Evolutionary conservation across 1,284 basidiomycete genomes (phyloP), one percentile per base, ranked within the genome.

Genomic region (Inonotus hispidus): DNA sequence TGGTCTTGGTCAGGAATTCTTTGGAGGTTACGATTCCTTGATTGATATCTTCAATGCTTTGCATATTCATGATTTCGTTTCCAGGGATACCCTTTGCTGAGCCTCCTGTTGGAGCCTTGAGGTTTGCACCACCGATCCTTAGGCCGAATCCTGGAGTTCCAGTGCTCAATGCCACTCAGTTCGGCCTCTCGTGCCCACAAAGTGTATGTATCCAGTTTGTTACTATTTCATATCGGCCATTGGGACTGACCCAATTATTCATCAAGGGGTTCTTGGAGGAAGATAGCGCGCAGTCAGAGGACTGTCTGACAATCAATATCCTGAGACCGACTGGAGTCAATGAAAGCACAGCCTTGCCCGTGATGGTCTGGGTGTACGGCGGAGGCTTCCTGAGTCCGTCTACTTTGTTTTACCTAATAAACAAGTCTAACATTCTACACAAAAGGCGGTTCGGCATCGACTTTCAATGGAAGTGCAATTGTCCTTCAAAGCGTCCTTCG

Each of bases 41-140:
- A 6, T 35, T 35, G 13, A n/a, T 11, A 2, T 23, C 32, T 11
- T 8, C 19, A 13, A 35, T 19, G 23, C 23, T 37, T 58, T 37
- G 14, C 29, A 41, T 38, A 19, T 58, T 14, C 35, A 47, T 43
- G 16, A 7, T n/a, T 43, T 43, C 41, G 8, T 29, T 25, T 1
- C 23, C 86, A 2, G 87, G 87, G 1, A 82, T 91, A 53, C 87
- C 84, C 0, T 90, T 81, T 64, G 87, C 84, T n/a, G 71, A 81
- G 63, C 77, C 85, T n/a, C 88, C 84, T 0, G 66, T 80, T 6
- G 82, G 82, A 0, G 25, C 64, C 4, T 71, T 83, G 19, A 77
- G 84, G 3, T 86, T 87, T 73, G 80, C 78, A 64, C 77, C 82
- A 25, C 87, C 88, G 2, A 21, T 49, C 19, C 71, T 80, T 1